Evolutionary conservation across 352 stramenopile genomes (phyloP), one percentile per base, ranked within the genome.

Genomic region (Phytophthora meadii): DNA sequence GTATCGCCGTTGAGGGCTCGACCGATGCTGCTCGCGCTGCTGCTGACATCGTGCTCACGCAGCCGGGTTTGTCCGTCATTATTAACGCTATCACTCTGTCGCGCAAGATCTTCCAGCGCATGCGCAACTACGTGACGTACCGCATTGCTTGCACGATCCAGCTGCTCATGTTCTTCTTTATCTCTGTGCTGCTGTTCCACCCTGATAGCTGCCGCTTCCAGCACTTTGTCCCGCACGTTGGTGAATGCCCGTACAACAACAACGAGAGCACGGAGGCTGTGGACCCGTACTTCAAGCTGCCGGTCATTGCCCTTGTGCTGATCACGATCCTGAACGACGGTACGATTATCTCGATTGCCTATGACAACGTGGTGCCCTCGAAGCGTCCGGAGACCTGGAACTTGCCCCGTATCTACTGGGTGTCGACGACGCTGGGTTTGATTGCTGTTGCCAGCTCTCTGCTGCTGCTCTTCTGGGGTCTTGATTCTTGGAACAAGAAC

Each of bases 291-390:
- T 98, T 98, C 72, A 85, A 92, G 64, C 84, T 99, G 60, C 96
- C 97, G 5, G 89, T 98, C 36, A 87, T 98, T 47, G 87, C 94
- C 22, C 68, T 99, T 1, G 89, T 98, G 51, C 57, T 98, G n/a
- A 97, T 98, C 62, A 97, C 93, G 45, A 84, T 98, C 34, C 61
- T 99, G 32, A 98, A 98, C 74, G 94, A 98, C 64, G 94, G 89
- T 28, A 97, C 93, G 27, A 91, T 98, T 45, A 98, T 86, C 48
- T 98, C 82, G 76, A 94, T 90, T 68, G 86, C 88, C 51, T 91
- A 97, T 53, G 92, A 98, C 74, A 88, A 93, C 48, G 88, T 93
- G 42, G 76, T 88, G 45, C 77, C 90, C 24, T 90, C 83, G 7
- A 83, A 79, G 36, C 66, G 69, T 15, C 86, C 91, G 5, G 77